Conservation (phyloP, 2,329 filamentous ascomycete species). For the Cryphonectria carpinicola region DNA sequence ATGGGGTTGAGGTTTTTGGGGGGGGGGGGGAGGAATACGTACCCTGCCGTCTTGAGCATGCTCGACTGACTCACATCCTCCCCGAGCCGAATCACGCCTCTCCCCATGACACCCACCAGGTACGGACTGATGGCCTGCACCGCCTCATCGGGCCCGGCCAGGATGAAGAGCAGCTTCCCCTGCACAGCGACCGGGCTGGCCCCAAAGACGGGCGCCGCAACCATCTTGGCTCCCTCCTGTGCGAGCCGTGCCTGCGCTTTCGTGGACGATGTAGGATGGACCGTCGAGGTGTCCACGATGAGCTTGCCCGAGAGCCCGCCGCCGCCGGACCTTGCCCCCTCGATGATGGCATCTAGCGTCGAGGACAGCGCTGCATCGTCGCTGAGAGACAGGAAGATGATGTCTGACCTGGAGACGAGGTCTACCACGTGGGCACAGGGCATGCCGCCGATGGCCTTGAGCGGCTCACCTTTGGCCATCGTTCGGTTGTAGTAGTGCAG, state of each 20-base stretch:
- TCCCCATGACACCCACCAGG: conserved; percentile 46
- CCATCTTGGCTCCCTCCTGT: conserved; percentile 40
- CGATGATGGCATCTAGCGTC: conserved; percentile 61
- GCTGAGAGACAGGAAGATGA: conserved; percentile 66
- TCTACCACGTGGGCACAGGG: conserved; percentile 32
- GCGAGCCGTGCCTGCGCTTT: conserved; percentile 37
- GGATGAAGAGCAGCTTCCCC: conserved; percentile 50
- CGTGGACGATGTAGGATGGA: conserved; percentile 49
- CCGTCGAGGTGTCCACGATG: conserved; percentile 54
- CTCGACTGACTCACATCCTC: conserved; percentile 47
- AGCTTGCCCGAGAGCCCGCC: conserved; percentile 42
- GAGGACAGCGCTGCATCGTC: conserved; percentile 74
- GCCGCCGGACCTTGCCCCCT: conserved; percentile 34
- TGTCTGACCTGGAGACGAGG: conserved; percentile 38
- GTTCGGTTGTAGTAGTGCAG: conserved; percentile 52
- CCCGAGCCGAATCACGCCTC: conserved; percentile 48
- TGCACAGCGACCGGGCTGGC: conserved; percentile 52
- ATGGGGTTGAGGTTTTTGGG: no score
- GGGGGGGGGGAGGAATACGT: conserved; percentile 57
- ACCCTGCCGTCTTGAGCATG: conserved; percentile 54
- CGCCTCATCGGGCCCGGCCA: conserved; percentile 46
- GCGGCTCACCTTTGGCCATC: conserved; percentile 45
- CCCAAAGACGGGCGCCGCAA: conserved; percentile 55
- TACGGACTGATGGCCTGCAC: conserved; percentile 43
- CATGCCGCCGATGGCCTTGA: conserved; percentile 37